Evolutionary conservation across 2,329 filamentous ascomycete genomes (phyloP).

Genomic region (Sporothrix protearum): DNA sequence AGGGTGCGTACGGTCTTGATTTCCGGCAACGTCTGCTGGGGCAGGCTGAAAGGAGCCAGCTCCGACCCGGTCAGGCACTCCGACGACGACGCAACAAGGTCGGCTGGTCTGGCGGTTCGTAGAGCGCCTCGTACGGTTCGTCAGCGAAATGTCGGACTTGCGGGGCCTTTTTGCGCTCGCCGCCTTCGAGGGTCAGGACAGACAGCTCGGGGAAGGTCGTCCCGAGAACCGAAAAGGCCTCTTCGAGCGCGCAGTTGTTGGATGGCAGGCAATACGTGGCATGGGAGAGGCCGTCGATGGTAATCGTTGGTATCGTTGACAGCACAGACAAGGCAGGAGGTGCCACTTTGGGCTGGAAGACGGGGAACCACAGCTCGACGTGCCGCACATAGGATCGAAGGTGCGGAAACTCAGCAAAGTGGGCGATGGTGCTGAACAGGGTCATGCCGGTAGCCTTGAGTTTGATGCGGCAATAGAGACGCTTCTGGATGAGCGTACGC

Average conservation of each 20-base stretch:
- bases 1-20: slow-evolving; percentile 61
- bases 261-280: slow-evolving; percentile 57
- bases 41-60: not conserved
- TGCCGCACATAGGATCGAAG: slow-evolving; percentile 65
- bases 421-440: slow-evolving; percentile 55
- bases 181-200: slow-evolving; percentile 71
- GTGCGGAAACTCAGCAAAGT: slow-evolving; percentile 57
- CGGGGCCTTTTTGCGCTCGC: slow-evolving; percentile 70
- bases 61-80: not conserved
- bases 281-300: slow-evolving; percentile 53
- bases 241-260: slow-evolving; percentile 66
- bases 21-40: slow-evolving; percentile 30
- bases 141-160: slow-evolving; percentile 57
- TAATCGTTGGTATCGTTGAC: slow-evolving; percentile 50
- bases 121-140: not conserved
- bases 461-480: slow-evolving; percentile 72
- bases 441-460: slow-evolving; percentile 66
- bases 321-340: slow-evolving; percentile 43
- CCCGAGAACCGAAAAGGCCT: slow-evolving; percentile 63
- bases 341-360: slow-evolving; percentile 59
- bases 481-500: slow-evolving; percentile 65
- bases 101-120: not conserved
- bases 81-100: not conserved
- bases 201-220: slow-evolving; percentile 57
- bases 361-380: slow-evolving; percentile 74